phyloP scores from a whole-genome alignment of 2,329 filamentous ascomycete genomes.

The Clarireedia monteithiana region DNA sequence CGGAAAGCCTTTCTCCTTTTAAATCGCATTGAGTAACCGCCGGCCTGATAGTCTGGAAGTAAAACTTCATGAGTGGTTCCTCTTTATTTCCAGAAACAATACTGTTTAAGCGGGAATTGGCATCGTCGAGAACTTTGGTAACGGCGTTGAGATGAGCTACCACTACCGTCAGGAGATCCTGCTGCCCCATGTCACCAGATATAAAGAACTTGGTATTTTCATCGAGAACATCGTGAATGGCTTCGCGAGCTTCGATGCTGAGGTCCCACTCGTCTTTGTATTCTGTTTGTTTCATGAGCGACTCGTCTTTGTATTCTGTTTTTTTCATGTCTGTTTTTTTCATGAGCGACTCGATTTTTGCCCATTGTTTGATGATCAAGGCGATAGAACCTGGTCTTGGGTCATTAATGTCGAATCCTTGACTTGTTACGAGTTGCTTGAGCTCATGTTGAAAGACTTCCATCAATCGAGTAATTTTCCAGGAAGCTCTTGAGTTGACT shows the following conservation, averaged over 20 bases:
- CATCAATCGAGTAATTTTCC: constrained; percentile 25
- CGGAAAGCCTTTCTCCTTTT: constrained; percentile 8
- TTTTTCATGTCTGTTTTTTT: too few species aligned
- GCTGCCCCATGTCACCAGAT: constrained; percentile 9
- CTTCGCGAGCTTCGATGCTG: constrained; percentile 19
- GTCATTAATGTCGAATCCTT: not conserved
- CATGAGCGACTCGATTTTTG: constrained; percentile 9
- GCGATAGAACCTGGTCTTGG: not conserved
- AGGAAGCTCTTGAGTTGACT: constrained; percentile 20
- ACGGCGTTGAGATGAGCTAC: constrained; percentile 23
- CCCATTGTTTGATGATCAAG: constrained; percentile 17
- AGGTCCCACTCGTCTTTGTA: constrained; percentile 19
- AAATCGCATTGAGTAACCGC: constrained; percentile 32
- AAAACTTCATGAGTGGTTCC: constrained; percentile 43
- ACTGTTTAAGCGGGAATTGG: constrained; percentile 27
- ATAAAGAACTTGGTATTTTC: constrained; percentile 19
- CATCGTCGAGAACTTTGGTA: constrained; percentile 39
- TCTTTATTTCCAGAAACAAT: constrained; percentile 41
- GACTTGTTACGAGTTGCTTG: constrained; percentile 4
- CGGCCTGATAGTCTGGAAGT: constrained; percentile 37
- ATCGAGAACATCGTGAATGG: constrained; percentile 25
- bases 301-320: constrained; percentile 9
- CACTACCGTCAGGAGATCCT: constrained; percentile 20
- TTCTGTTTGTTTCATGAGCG: not conserved
- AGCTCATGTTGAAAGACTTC: constrained; percentile 24